A percentile compares a stretch with the other conserved stretches of the same genome.
These are phyloP conservation scores for Chaetomium sp. DNA, from an alignment of 2,329 filamentous ascomycete species.

Conservation along the genomic window DNA sequence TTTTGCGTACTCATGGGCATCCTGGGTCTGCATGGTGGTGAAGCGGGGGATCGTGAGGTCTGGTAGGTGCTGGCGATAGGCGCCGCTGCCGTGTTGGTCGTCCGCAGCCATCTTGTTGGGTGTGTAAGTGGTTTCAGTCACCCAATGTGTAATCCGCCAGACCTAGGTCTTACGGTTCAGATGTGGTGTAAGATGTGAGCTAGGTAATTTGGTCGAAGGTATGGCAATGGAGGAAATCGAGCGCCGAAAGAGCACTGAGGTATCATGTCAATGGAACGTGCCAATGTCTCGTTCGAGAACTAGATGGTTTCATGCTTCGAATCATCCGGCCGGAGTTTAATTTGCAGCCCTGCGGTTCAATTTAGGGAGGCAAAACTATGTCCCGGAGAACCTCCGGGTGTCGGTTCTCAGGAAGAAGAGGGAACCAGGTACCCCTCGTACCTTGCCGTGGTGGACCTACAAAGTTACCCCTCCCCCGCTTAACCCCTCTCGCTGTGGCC, in stretches of 20 bases:
- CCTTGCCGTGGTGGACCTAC: constrained; percentile 3
- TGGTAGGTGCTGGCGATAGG: constrained; percentile 55
- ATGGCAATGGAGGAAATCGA: too few relatives aligned
- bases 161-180: too few relatives aligned
- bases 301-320: neutral
- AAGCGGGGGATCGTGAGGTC: constrained; percentile 57
- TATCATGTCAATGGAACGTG: too few relatives aligned
- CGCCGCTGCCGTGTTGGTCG: constrained; percentile 20
- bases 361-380: constrained; percentile 21
- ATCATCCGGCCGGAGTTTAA: constrained; percentile 16
- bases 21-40: constrained; percentile 54
- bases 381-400: constrained; percentile 13
- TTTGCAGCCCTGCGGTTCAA: constrained; percentile 9
- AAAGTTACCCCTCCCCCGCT: constrained; percentile 15
- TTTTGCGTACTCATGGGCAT: constrained; percentile 55
- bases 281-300: neutral
- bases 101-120: constrained; percentile 12
- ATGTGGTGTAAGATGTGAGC: too few relatives aligned
- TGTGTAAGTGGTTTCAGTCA: neutral
- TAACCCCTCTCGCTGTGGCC: too few relatives aligned
- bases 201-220: too few relatives aligned
- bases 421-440: too few relatives aligned
- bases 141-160: neutral
- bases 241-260: too few relatives aligned
- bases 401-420: neutral